These are phyloP conservation scores for Blastomyces emzantsi DNA, from an alignment of 2,329 filamentous ascomycete species.

Conservation along the genomic window DNA sequence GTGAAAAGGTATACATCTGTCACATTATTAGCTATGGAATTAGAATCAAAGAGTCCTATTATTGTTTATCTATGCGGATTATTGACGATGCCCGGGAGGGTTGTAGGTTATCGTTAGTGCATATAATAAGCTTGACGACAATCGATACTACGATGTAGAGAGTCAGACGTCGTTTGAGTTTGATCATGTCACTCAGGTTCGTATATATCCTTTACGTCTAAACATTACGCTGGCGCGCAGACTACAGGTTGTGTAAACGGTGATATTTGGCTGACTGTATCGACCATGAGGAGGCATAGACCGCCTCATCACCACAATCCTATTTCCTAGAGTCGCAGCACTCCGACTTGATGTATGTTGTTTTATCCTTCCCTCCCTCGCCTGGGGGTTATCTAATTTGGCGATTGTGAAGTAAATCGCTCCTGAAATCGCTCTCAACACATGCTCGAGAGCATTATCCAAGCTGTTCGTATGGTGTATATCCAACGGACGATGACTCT, in stretches of 20 bases:
- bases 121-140: constrained; percentile 71
- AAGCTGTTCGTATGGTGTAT: constrained; percentile 70
- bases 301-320: constrained; percentile 73
- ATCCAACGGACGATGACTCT: constrained; percentile 65
- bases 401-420: constrained; percentile 58
- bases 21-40: neutral
- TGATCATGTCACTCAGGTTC: constrained; percentile 70
- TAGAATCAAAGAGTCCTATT: neutral
- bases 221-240: neutral
- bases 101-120: constrained; percentile 59
- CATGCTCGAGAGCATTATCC: constrained; percentile 88
- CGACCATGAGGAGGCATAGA: constrained; percentile 40
- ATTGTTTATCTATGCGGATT: neutral
- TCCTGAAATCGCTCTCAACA: constrained; percentile 63
- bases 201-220: constrained; percentile 9
- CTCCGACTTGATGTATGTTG: constrained; percentile 65
- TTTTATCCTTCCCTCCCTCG: neutral
- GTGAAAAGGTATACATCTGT: constrained; percentile 53
- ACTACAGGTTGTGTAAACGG: neutral
- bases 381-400: neutral
- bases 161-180: constrained; percentile 82
- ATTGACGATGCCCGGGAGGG: neutral
- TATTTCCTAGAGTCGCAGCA: constrained; percentile 68
- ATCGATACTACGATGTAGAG: constrained; percentile 83
- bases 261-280: constrained; percentile 12